Conservation (phyloP, 768 basidiomycete species). For the Kwoniella newhampshirensis region DNA sequence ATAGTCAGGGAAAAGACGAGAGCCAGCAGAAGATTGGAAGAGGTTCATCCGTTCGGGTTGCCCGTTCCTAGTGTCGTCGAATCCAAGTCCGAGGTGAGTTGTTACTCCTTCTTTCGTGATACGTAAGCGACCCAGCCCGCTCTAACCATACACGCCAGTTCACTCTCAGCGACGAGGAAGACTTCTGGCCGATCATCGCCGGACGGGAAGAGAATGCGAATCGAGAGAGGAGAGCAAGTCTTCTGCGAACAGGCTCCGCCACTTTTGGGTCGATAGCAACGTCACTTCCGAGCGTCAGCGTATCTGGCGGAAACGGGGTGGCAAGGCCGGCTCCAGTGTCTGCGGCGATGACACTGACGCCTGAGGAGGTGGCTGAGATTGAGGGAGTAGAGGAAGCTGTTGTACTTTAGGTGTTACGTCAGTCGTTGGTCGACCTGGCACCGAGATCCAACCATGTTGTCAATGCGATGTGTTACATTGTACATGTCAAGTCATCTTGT, state of each 20-base stretch:
- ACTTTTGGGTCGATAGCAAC: not conserved
- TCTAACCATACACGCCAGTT: too few species aligned
- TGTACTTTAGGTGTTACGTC: slow-evolving; percentile 20
- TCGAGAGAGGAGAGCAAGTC: slow-evolving; percentile 1
- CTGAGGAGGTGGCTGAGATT: slow-evolving; percentile 36
- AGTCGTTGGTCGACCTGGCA: too few species aligned
- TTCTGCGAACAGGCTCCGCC: too few species aligned
- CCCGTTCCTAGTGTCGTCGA: slow-evolving; percentile 24
- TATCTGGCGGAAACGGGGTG: not conserved
- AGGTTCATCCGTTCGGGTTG: slow-evolving; percentile 22
- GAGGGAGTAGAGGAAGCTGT: slow-evolving; percentile 38
- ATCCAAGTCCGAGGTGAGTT: slow-evolving; percentile 28
- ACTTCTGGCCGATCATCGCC: slow-evolving; percentile 32
- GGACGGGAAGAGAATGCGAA: slow-evolving; percentile 14
- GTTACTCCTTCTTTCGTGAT: not conserved
- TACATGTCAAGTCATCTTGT: too few species aligned
- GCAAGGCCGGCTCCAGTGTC: not conserved
- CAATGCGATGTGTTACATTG: too few species aligned
- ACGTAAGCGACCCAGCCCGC: too few species aligned
- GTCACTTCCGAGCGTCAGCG: too few species aligned
- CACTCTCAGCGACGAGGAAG: slow-evolving; percentile 24
- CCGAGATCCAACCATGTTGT: too few species aligned
- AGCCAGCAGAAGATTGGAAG: slow-evolving; percentile 9
- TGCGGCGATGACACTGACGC: slow-evolving; percentile 1
- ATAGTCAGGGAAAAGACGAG: slow-evolving; percentile 13